Conservation (phyloP, 352 stramenopile species). For the Aphanomyces stellatus region DNA sequence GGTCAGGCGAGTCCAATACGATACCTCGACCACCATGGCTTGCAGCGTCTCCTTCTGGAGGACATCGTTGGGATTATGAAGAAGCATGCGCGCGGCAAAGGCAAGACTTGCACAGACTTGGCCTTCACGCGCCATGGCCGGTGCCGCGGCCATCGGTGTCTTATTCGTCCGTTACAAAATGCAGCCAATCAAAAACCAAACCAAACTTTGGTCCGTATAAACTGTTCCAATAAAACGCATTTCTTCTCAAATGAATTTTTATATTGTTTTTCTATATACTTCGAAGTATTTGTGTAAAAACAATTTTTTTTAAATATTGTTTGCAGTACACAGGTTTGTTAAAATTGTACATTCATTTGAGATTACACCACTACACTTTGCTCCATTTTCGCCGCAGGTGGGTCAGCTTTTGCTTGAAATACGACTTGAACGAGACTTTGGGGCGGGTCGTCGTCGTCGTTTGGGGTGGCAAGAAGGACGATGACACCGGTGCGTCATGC, state of each 20-base stretch:
- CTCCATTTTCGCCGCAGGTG: background rate
- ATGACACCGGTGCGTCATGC: too few species aligned
- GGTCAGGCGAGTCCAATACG: too few species aligned
- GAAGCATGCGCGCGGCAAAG: background rate
- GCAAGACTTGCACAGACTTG: background rate
- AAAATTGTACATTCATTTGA: too few species aligned
- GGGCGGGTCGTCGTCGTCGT: background rate
- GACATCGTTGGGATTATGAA: background rate
- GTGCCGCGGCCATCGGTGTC: too few species aligned
- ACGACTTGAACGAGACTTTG: background rate
- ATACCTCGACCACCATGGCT: constrained; percentile 6
- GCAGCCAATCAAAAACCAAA: background rate
- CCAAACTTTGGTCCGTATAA: background rate
- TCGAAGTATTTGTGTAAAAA: too few species aligned
- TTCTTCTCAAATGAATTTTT: too few species aligned
- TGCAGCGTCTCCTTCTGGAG: background rate
- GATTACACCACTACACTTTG: background rate
- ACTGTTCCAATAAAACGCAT: background rate
- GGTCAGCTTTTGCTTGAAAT: background rate
- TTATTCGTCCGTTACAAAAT: too few species aligned
- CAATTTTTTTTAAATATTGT: too few species aligned
- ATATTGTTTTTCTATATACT: too few species aligned
- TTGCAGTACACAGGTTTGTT: too few species aligned
- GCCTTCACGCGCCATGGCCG: background rate
- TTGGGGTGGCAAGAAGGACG: background rate